Base-by-base conservation (phyloP, 352 stramenopile genomes). In the Pythium plurisporium region DNA sequence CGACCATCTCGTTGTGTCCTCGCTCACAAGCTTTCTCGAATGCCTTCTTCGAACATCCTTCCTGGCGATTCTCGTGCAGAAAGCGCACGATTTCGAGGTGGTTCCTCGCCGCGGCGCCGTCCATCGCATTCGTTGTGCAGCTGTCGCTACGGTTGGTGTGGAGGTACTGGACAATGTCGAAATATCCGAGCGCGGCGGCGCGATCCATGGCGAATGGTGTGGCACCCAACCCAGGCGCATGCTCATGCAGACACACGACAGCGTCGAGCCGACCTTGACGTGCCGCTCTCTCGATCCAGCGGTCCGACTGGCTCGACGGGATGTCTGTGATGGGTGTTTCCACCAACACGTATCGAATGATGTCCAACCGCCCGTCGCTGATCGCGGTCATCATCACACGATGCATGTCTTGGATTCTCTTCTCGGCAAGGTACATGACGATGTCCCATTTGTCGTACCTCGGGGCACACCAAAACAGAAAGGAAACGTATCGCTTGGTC, bases 111-210 rank as follows among this genome's bases (percentile, higher is more conserved):
- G 51, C 62, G 5, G 65, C 65, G 12, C 46, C 17, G 48, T 62
- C 57, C 65, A 73, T 70, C 11, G 65, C 52, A 5, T 49, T 33
- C 17, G 23, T n/a, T 10, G 11, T 33, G 15, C 14, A 49, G 22
- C 42, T 26, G 33, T 80, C 65, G 10, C 66, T 43, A 14, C 37
- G 53, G 26, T 72, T 55, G 30, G 79, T 69, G 33, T 82, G 77
- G 31, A 86, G 31, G 27, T 70, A 65, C 30, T 53, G 59, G 12
- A 84, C 59, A 4, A 76, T 42, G 5, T 72, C 26, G 3, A 63
- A 17, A 26, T 74, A 68, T 1, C 69, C 56, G 9, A 52, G 42
- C 15, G 65, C 44, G 14, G 76, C 38, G 0, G 74, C 72, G 22
- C 14, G 37, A 19, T 43, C 17, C 17, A 43, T 43, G 10, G 10